Conservation (phyloP, 768 basidiomycete genomes). For the Lenzites betulinus region DNA sequence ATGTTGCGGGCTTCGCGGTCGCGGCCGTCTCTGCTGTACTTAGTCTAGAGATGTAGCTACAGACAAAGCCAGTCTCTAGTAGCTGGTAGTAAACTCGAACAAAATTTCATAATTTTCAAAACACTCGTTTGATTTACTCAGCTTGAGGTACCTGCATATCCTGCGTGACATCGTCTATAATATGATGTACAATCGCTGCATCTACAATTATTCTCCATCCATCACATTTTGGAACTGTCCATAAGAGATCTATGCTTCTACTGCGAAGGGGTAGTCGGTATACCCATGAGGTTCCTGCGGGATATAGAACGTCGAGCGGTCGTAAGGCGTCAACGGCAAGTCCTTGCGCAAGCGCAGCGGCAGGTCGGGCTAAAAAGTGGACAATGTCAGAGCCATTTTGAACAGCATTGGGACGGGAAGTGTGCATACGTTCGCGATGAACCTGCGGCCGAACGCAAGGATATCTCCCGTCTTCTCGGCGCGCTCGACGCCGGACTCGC, state of each 20-base stretch:
- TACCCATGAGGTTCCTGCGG: conserved; percentile 13
- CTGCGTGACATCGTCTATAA: too few relatives aligned
- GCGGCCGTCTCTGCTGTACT: too few relatives aligned
- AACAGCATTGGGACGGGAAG: not conserved
- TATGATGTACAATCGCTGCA: too few relatives aligned
- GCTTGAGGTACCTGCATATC: too few relatives aligned
- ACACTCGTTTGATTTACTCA: too few relatives aligned
- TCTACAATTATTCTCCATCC: too few relatives aligned
- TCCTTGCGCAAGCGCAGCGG: conserved; percentile 15
- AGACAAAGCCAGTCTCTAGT: too few relatives aligned
- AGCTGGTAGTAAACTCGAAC: too few relatives aligned
- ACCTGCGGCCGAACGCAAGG: conserved; percentile 28
- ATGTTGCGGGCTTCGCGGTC: too few relatives aligned
- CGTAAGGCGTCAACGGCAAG: conserved; percentile 4
- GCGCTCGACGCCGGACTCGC: conserved; percentile 22
- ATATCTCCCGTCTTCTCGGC: conserved; percentile 23
- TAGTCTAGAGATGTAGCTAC: too few relatives aligned
- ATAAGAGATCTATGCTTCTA: not conserved
- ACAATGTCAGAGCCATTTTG: not conserved
- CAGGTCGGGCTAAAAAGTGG: conserved; percentile 13
- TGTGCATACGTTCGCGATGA: conserved; percentile 28
- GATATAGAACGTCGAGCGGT: conserved; percentile 8
- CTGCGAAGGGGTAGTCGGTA: conserved; percentile 24
- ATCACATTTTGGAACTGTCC: not conserved
- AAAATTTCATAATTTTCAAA: too few relatives aligned